phyloP scores from a whole-genome alignment of 495 filamentous ascomycete species.

The Penicillium lagena region DNA sequence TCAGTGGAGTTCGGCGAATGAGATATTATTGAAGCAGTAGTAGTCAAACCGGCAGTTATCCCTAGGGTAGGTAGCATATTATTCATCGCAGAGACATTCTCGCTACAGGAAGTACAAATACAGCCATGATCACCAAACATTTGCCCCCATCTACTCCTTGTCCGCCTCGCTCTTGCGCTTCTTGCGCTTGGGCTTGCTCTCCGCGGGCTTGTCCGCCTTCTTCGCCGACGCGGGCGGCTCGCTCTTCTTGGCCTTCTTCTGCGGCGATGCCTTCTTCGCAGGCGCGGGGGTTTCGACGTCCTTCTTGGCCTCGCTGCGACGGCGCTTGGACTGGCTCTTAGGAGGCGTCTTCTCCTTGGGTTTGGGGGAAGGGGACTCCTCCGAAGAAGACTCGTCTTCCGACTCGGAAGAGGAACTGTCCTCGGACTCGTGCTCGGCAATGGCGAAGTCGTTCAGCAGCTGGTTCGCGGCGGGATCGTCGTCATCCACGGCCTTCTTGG shows the following conservation, averaged over 20 bases:
- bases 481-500: constrained; percentile 39
- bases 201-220: constrained; percentile 42
- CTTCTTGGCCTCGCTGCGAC: constrained; percentile 44
- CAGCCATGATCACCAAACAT: constrained; percentile 2
- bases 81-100: too few species aligned
- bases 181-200: constrained; percentile 51
- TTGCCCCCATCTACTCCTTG: neutral
- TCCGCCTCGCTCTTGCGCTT: constrained; percentile 60
- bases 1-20: neutral
- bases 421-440: constrained; percentile 35
- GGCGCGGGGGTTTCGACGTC: constrained; percentile 16
- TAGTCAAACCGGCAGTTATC: too few species aligned
- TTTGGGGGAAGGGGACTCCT: constrained; percentile 42
- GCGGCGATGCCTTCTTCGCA: constrained; percentile 25
- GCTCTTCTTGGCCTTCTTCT: constrained; percentile 41
- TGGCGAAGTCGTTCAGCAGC: constrained; percentile 51
- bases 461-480: constrained; percentile 48
- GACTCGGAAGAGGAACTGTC: constrained; percentile 37
- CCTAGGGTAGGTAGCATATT: too few species aligned
- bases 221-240: constrained; percentile 38
- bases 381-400: constrained; percentile 34
- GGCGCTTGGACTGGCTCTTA: constrained; percentile 41
- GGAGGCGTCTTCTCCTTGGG: constrained; percentile 50
- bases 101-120: constrained; percentile 4
- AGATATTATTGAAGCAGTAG: neutral